Conservation (phyloP, 148 eudicot genomes). For the Agrostemma githago region DNA sequence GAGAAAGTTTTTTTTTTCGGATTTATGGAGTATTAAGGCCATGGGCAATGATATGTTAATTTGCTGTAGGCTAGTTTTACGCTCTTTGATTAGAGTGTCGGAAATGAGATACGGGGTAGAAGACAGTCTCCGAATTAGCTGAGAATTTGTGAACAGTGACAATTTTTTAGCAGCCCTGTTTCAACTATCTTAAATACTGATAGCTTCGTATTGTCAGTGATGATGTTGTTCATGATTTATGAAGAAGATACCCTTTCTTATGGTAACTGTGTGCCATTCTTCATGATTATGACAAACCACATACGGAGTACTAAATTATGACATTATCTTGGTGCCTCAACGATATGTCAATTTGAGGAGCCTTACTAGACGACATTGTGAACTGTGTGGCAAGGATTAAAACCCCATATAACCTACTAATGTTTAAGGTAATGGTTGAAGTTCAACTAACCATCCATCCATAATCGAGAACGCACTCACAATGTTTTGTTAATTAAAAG, state of each 20-base stretch:
- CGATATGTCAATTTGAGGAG: too few relatives aligned
- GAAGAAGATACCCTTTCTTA: not conserved
- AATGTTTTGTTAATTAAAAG: not conserved
- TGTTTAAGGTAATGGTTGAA: too few relatives aligned
- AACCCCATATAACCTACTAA: too few relatives aligned
- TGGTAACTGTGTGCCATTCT: too few relatives aligned
- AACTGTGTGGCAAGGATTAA: too few relatives aligned
- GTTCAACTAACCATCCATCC: too few relatives aligned
- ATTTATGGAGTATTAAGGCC: not conserved
- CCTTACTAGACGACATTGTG: too few relatives aligned
- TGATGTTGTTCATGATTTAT: too few relatives aligned
- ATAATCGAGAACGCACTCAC: not conserved
- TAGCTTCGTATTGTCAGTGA: not conserved
- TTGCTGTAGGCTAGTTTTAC: conserved; percentile 5
- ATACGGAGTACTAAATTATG: too few relatives aligned
- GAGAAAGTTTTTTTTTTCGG: not conserved
- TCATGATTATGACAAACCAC: too few relatives aligned
- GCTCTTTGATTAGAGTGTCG: not conserved
- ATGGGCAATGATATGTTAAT: not conserved
- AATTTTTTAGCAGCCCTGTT: not conserved
- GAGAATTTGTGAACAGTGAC: conserved; percentile 1
- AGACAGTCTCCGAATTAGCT: not conserved
- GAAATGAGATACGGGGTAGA: not conserved
- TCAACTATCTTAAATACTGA: not conserved
- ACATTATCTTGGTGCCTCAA: too few relatives aligned